These are phyloP conservation scores for Rhipidocladum racemiflorum DNA, from an alignment of 176 grass and related monocot genomes.

Conservation along the genomic window DNA sequence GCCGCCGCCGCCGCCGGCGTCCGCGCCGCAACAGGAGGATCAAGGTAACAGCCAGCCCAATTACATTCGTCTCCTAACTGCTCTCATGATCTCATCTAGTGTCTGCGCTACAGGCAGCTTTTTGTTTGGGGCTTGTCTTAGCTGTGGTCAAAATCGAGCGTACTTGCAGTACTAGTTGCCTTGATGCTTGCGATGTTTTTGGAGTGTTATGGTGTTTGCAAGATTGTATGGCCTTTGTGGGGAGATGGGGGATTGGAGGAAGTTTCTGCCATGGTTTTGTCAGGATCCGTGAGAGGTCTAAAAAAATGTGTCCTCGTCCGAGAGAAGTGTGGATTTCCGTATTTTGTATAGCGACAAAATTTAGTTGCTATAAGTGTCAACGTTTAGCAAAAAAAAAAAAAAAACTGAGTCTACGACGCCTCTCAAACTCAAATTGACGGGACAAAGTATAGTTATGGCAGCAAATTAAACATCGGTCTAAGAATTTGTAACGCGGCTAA, in stretches of 20 bases:
- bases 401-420: no score
- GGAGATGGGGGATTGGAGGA: not conserved
- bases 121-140: not conserved
- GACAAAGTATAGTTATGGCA: no score
- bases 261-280: slow-evolving; percentile 34
- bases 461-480: no score
- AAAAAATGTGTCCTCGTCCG: slow-evolving; percentile 28
- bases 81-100: not conserved
- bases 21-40: slow-evolving; percentile 3
- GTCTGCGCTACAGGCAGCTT: not conserved
- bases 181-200: slow-evolving; percentile 29
- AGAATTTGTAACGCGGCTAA: no score
- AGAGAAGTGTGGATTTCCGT: no score
- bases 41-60: slow-evolving; percentile 23
- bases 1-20: not conserved
- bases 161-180: not conserved
- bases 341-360: no score
- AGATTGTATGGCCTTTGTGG: not conserved
- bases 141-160: slow-evolving; percentile 8
- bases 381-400: no score
- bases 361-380: no score
- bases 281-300: slow-evolving; percentile 8
- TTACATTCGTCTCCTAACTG: not conserved
- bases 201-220: slow-evolving; percentile 13
- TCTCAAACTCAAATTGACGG: no score